phyloP scores from a whole-genome alignment of 2,329 filamentous ascomycete genomes.

The Aschersonia sp. region DNA sequence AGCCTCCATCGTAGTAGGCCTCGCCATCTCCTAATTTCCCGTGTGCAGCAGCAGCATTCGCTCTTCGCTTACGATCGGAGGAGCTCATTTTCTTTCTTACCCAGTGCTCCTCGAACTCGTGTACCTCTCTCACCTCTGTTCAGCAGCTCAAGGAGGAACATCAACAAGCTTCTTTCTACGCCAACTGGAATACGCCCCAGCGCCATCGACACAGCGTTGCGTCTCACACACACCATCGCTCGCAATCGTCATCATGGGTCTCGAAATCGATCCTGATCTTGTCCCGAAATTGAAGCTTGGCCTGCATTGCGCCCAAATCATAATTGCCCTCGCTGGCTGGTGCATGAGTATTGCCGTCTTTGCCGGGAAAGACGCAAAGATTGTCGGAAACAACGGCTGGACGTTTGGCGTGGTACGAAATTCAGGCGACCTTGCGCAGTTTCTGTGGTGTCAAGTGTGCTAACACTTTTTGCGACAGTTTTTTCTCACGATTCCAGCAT shows the following conservation, averaged over 20 bases:
- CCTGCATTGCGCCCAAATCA: slow-evolving; percentile 39
- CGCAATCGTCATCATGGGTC: slow-evolving; percentile 23
- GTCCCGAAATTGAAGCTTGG: slow-evolving; percentile 42
- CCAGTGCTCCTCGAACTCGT: too few relatives aligned
- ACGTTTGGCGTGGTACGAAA: slow-evolving; percentile 46
- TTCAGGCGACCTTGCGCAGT: too few relatives aligned
- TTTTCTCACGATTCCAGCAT: slow-evolving; percentile 48
- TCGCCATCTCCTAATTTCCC: too few relatives aligned
- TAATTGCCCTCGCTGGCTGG: slow-evolving; percentile 41
- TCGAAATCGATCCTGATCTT: slow-evolving; percentile 39
- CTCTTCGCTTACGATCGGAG: too few relatives aligned
- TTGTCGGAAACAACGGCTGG: slow-evolving; percentile 48
- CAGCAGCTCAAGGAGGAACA: too few relatives aligned
- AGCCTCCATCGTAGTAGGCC: neutral
- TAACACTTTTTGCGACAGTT: slow-evolving; percentile 27
- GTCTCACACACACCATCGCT: neutral
- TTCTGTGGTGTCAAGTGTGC: neutral
- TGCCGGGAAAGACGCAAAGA: slow-evolving; percentile 26
- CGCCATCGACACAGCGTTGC: too few relatives aligned
- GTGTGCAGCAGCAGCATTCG: too few relatives aligned
- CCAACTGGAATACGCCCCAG: too few relatives aligned
- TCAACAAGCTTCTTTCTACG: too few relatives aligned
- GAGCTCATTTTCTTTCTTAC: too few relatives aligned
- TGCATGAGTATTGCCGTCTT: slow-evolving; percentile 47
- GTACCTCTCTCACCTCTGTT: too few relatives aligned